These are phyloP conservation scores for Diversispora eburnea DNA, from an alignment of 192 early-diverging fungal genomes.

Conservation along the genomic window DNA sequence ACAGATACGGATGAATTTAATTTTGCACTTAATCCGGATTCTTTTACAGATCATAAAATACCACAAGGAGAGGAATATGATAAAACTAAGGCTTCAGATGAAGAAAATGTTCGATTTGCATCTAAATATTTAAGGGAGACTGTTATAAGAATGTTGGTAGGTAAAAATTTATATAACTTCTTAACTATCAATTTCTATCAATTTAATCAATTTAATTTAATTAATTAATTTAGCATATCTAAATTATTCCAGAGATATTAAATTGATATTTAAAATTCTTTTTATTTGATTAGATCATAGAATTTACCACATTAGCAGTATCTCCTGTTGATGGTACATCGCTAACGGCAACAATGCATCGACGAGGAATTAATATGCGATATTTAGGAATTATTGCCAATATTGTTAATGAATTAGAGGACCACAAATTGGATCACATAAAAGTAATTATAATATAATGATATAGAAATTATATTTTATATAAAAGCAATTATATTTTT, in stretches of 20 bases:
- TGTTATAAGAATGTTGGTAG: conserved; percentile 60
- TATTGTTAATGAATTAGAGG: conserved; percentile 59
- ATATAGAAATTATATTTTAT: neutral
- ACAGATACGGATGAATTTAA: conserved; percentile 35
- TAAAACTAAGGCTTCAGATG: conserved; percentile 31
- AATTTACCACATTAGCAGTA: conserved; percentile 62
- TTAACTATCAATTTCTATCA: conserved; percentile 17
- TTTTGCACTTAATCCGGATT: conserved; percentile 56
- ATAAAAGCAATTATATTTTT: neutral
- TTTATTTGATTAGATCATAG: conserved; percentile 42
- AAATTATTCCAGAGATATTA: neutral
- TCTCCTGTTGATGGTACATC: conserved; percentile 77
- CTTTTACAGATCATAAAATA: conserved; percentile 23
- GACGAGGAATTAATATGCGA: conserved; percentile 95
- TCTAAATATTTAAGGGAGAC: conserved; percentile 73
- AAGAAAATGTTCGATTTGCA: conserved; percentile 55
- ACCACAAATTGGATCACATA: conserved; percentile 52
- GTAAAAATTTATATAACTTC: conserved; percentile 7
- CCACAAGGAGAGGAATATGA: conserved; percentile 28
- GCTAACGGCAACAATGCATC: conserved; percentile 82
- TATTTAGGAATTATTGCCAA: conserved; percentile 79
- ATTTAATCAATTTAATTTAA: too few relatives aligned
- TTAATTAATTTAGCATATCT: too few relatives aligned
- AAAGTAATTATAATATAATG: conserved; percentile 30
- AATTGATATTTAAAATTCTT: conserved; percentile 38